These are phyloP conservation scores for Notholithocarpus densiflorus DNA, from an alignment of 306 rosid species.

Conservation along the genomic window DNA sequence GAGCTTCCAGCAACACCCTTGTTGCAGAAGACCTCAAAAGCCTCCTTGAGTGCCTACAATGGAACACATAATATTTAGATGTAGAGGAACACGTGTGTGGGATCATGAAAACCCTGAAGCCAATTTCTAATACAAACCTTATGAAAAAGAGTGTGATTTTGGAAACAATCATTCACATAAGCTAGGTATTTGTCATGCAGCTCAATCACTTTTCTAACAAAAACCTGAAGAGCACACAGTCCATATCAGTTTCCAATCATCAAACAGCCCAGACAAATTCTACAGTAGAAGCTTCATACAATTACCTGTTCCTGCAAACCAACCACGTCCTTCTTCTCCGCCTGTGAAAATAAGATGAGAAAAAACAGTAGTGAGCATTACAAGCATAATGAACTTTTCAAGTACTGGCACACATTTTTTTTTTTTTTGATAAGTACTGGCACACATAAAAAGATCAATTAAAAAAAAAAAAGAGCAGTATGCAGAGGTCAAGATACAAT, in stretches of 20 bases:
- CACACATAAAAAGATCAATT: constrained; percentile 12
- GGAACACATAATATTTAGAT: constrained; percentile 19
- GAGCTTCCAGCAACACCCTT: constrained; percentile 74
- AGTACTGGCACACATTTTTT: background rate
- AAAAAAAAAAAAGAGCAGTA: background rate
- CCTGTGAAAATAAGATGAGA: constrained; percentile 46
- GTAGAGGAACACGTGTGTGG: background rate
- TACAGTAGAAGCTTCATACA: background rate
- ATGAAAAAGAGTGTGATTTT: constrained; percentile 57
- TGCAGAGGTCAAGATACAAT: background rate
- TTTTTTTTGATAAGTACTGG: too few species aligned
- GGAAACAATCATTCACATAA: constrained; percentile 52
- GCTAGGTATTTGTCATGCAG: constrained; percentile 56
- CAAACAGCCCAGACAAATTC: background rate
- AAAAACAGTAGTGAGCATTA: constrained; percentile 23
- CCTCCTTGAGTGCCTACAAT: constrained; percentile 81
- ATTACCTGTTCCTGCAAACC: constrained; percentile 63
- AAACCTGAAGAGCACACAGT: constrained; percentile 43
- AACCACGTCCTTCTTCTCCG: constrained; percentile 76
- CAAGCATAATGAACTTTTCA: constrained; percentile 13
- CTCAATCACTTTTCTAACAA: constrained; percentile 56
- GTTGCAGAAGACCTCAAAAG: constrained; percentile 79
- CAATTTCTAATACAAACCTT: constrained; percentile 33
- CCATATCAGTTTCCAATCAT: constrained; percentile 26
- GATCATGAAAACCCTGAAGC: constrained; percentile 8